Base-by-base conservation (phyloP, 768 basidiomycete species). In the Calocera viscosa region DNA sequence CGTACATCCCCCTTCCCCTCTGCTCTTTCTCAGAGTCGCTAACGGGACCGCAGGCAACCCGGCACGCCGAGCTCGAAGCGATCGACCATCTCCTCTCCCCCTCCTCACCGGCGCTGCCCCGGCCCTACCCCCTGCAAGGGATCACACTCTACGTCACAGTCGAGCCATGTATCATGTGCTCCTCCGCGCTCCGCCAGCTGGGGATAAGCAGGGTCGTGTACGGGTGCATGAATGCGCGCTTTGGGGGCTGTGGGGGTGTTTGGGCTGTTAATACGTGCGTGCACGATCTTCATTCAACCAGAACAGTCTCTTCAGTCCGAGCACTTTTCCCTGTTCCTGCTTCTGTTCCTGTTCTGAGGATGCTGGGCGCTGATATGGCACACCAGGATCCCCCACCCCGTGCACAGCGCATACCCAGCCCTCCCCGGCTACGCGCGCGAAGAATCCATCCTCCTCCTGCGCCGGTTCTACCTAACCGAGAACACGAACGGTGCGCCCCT, bases 161-260 rank as follows among this genome's bases (percentile, higher is more conserved):
- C 65, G 95, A 99, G 77, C 96, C 95, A 0, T 99, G 96, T 77
- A 93, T 98, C 75, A 98, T 98, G 96, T 99, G 96, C 71, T 92
- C 94, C 14, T 93, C 91, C 26, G 96, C 95, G 12, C 82, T 99
- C 35, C 84, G 95, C 65, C 96, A 98, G 77, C 77, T 95, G 69
- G 94, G 94, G 17, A 91, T 99, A 71, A 86, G 85, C 67, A 82
- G 88, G 70, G 95, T 97, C 5, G 89, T 85, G 68, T 98, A 91
- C 74, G 96, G 96, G 1, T 95, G 93, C 75, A 89, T 83, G 24
- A 99, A 99, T 75, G 95, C 96, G 69, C 83, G 94, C 68, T 98
- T 99, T 71, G 95, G 96, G 10, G 96, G 96, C 2, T 95, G 93
- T 76, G 95, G 91, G 43, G 94, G 94, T 72, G 94, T 99, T 5